Evolutionary conservation across 192 early-diverging fungal genomes (phyloP).

Genomic region (Umbelopsis sp.): DNA sequence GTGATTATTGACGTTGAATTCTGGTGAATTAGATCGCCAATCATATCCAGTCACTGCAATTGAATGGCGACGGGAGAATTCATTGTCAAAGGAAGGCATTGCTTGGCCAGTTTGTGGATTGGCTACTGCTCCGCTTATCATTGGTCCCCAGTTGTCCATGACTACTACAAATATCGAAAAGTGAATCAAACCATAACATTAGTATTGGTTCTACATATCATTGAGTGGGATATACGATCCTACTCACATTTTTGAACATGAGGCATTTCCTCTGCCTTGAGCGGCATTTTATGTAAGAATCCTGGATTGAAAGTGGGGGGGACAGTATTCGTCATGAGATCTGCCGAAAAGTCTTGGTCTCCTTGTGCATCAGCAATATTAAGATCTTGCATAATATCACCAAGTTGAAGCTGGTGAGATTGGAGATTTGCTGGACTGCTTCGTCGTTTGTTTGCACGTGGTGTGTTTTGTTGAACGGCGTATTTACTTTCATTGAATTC

Average conservation of each 20-base stretch:
- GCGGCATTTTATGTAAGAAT: conserved; percentile 4
- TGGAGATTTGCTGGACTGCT: conserved; percentile 10
- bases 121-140: conserved; percentile 2
- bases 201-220: background rate
- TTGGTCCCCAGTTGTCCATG: conserved; percentile 9
- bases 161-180: background rate
- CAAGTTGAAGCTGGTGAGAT: background rate
- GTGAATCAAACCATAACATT: background rate
- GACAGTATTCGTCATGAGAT: background rate
- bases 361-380: background rate
- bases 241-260: conserved; percentile 5
- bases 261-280: background rate
- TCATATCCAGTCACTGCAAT: conserved; percentile 6
- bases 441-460: conserved; percentile 2
- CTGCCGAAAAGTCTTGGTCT: background rate
- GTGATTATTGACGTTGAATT: background rate
- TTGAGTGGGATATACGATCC: background rate
- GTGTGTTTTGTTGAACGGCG: background rate
- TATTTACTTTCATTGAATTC: background rate
- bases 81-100: background rate
- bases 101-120: background rate
- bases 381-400: conserved; percentile 15
- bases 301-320: background rate
- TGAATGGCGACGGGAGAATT: conserved; percentile 5
- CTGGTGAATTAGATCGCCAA: conserved; percentile 6